A percentile compares a stretch with the other conserved stretches of the same genome.
Evolutionary conservation across 2,329 filamentous ascomycete genomes (phyloP).

Genomic region (Phyllosticta citribraziliensis): DNA sequence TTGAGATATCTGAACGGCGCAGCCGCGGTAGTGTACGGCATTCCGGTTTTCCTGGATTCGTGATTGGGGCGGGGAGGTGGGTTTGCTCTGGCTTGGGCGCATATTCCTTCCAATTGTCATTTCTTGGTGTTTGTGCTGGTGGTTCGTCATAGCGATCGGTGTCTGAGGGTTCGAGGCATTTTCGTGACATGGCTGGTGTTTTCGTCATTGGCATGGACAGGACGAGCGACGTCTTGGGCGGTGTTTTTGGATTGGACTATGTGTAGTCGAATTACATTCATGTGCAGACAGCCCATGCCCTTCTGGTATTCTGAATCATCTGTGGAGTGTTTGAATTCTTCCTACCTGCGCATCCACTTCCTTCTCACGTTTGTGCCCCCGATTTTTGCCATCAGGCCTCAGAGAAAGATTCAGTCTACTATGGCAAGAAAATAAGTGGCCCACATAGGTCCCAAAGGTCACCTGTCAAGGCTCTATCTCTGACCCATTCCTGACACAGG

Average conservation of each 20-base stretch:
- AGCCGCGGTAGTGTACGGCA: constrained; percentile 86
- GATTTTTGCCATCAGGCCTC: too few relatives aligned
- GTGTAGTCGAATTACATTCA: neutral
- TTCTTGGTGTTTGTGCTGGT: neutral
- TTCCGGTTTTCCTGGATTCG: constrained; percentile 69
- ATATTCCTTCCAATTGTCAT: neutral
- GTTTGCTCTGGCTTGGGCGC: neutral
- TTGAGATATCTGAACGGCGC: constrained; percentile 89
- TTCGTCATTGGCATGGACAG: neutral
- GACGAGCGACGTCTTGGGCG: neutral
- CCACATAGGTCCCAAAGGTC: constrained; percentile 16
- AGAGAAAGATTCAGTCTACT: neutral
- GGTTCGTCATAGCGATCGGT: neutral
- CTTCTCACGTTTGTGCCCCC: too few relatives aligned
- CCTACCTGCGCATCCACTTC: too few relatives aligned
- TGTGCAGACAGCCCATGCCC: neutral
- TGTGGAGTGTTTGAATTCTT: too few relatives aligned
- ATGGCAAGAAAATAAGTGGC: neutral
- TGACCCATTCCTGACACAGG: constrained; percentile 34
- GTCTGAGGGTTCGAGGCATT: neutral
- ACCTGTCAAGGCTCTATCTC: constrained; percentile 32
- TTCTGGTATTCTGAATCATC: too few relatives aligned
- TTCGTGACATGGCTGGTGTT: neutral
- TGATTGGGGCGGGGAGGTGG: neutral
- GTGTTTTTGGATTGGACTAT: neutral